A percentile compares a stretch with the other conserved stretches of the same genome.
Evolutionary conservation across 257 asterid genomes (phyloP).

Genomic region (Ilex asprella): DNA sequence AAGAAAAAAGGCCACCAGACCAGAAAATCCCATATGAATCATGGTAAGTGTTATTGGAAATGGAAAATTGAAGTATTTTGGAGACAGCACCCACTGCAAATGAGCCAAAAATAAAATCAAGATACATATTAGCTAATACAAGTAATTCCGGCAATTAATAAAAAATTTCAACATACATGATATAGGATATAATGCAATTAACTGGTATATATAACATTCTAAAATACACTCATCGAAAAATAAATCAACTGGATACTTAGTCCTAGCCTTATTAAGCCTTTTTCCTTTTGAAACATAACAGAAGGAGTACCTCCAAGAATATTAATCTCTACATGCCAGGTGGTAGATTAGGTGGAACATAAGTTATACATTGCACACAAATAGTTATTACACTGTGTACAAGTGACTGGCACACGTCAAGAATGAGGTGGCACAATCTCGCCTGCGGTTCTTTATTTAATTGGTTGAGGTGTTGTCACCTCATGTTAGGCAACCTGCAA

Average conservation of each 20-base stretch:
- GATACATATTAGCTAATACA: constrained; percentile 2
- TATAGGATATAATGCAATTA: background rate
- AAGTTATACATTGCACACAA: no score
- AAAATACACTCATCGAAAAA: background rate
- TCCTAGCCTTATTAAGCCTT: background rate
- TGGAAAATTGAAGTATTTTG: constrained; percentile 93
- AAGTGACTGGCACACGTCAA: no score
- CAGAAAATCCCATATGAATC: constrained; percentile 99
- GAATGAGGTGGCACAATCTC: no score
- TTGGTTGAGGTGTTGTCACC: no score
- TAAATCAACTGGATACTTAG: background rate
- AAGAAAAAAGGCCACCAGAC: constrained; percentile 81
- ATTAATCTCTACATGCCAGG: no score
- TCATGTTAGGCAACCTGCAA: no score
- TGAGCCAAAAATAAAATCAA: constrained; percentile 17
- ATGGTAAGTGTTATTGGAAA: constrained; percentile 91
- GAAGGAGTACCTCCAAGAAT: no score
- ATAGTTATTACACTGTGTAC: no score
- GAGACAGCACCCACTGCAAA: constrained; percentile 96
- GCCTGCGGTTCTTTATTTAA: no score
- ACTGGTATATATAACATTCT: background rate
- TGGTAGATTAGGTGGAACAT: no score
- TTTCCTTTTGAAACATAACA: no score
- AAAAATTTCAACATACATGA: background rate
- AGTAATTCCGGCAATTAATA: background rate